Evolutionary conservation across 176 grass and related monocot genomes (phyloP).

Genomic region (Paspalum vaginatum): DNA sequence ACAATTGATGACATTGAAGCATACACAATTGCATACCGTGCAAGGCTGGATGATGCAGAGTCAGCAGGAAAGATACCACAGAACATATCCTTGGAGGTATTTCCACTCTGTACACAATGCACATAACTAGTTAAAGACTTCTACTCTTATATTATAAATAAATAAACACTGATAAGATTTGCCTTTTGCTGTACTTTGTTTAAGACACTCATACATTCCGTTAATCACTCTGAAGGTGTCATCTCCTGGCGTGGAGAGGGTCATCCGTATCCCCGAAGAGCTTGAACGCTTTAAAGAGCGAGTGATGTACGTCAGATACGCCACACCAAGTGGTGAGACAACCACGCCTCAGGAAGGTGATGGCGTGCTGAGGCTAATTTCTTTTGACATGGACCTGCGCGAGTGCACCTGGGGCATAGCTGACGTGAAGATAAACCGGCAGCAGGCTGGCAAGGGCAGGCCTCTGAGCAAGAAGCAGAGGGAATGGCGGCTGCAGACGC

Average conservation of each 20-base stretch:
- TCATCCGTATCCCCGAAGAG: conserved; percentile 74
- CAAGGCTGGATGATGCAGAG: conserved; percentile 74
- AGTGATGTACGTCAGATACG: conserved; percentile 82
- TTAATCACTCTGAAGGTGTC: conserved; percentile 66
- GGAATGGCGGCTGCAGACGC: conserved; percentile 77
- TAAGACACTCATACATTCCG: neutral
- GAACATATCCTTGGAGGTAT: conserved; percentile 86
- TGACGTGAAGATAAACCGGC: conserved; percentile 88
- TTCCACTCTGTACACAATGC: conserved; percentile 6
- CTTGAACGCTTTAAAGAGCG: conserved; percentile 93
- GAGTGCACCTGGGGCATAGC: conserved; percentile 88
- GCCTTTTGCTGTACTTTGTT: conserved; percentile 24
- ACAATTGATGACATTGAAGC: conserved; percentile 91
- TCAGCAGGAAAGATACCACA: conserved; percentile 65
- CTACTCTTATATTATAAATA: conserved; percentile 12
- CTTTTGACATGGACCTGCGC: conserved; percentile 70
- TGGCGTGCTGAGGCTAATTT: conserved; percentile 74
- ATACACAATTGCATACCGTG: conserved; percentile 74
- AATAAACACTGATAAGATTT: conserved; percentile 29
- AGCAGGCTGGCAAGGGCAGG: conserved; percentile 83
- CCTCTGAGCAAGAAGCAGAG: conserved; percentile 89
- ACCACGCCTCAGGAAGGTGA: conserved; percentile 56
- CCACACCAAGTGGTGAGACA: conserved; percentile 21
- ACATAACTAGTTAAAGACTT: conserved; percentile 17
- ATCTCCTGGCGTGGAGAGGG: conserved; percentile 86